Evolutionary conservation across 75 land plant species (phyloP).

Genomic region (Cupressus sempervirens): DNA sequence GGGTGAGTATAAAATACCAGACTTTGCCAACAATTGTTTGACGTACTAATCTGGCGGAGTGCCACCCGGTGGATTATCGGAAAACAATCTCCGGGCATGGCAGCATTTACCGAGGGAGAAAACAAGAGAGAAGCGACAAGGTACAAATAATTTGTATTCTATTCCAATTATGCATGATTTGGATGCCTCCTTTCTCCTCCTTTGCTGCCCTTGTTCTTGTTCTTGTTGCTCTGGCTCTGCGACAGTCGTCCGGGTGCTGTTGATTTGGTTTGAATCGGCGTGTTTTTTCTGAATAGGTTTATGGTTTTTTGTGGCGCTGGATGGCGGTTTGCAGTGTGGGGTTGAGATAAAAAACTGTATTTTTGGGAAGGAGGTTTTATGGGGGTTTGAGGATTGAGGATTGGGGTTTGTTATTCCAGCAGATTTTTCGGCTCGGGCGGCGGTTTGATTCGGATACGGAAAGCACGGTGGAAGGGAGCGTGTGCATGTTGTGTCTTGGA

Average conservation of each 20-base stretch:
- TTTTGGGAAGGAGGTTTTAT: not conserved
- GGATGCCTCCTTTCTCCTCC: not conserved
- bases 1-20: not conserved
- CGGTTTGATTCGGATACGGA: not conserved
- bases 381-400: not conserved
- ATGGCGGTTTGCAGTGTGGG: not conserved
- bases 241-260: not conserved
- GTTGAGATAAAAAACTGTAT: not conserved
- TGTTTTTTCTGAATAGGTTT: not conserved
- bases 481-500: not conserved
- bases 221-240: not conserved
- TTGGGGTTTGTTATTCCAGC: constrained; percentile 1
- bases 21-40: not conserved
- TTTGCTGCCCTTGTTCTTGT: not conserved
- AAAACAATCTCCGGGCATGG: not conserved
- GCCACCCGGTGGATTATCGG: not conserved
- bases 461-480: not conserved
- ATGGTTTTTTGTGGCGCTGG: not conserved
- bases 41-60: not conserved
- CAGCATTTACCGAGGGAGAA: too few relatives aligned
- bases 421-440: not conserved
- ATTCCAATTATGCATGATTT: not conserved
- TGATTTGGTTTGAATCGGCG: not conserved
- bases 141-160: not conserved
- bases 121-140: constrained; percentile 2